These are phyloP conservation scores for Kurtzmaniella natalensis DNA, from an alignment of 1,139 yeast genomes.

Conservation along the genomic window DNA sequence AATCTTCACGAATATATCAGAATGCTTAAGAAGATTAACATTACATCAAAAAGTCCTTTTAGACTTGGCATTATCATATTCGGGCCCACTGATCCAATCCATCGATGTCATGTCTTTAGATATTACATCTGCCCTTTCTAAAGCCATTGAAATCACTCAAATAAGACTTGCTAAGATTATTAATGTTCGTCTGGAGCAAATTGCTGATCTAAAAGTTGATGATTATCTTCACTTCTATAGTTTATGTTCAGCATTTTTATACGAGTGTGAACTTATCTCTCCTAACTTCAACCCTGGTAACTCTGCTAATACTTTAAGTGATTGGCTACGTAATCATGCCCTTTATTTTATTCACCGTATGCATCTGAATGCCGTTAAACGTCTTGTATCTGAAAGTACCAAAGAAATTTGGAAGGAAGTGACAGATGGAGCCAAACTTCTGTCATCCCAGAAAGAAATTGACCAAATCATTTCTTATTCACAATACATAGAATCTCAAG, in stretches of 20 bases:
- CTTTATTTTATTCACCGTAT: conserved; percentile 54
- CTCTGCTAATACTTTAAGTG: conserved; percentile 50
- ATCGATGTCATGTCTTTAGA: conserved; percentile 58
- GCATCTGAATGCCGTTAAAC: conserved; percentile 48
- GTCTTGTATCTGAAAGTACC: conserved; percentile 50
- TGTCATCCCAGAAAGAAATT: conserved; percentile 45
- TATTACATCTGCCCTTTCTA: conserved; percentile 55
- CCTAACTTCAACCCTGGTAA: conserved; percentile 63
- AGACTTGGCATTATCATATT: conserved; percentile 59
- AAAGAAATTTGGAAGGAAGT: conserved; percentile 79
- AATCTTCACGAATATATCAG: conserved; percentile 63
- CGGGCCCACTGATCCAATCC: conserved; percentile 31
- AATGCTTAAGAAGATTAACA: conserved; percentile 67
- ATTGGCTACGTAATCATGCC: conserved; percentile 64
- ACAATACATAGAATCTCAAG: conserved; percentile 34
- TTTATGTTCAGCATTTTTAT: conserved; percentile 63
- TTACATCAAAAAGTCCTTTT: conserved; percentile 76
- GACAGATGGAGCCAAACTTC: conserved; percentile 21
- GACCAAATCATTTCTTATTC: conserved; percentile 54
- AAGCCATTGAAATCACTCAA: conserved; percentile 71
- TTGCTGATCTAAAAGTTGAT: conserved; percentile 49
- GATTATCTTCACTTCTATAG: conserved; percentile 65
- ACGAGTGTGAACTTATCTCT: conserved; percentile 80
- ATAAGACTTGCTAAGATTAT: conserved; percentile 73
- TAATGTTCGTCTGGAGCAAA: conserved; percentile 71